phyloP scores from a whole-genome alignment of 345 rosid species.

The Anacardium occidentale region DNA sequence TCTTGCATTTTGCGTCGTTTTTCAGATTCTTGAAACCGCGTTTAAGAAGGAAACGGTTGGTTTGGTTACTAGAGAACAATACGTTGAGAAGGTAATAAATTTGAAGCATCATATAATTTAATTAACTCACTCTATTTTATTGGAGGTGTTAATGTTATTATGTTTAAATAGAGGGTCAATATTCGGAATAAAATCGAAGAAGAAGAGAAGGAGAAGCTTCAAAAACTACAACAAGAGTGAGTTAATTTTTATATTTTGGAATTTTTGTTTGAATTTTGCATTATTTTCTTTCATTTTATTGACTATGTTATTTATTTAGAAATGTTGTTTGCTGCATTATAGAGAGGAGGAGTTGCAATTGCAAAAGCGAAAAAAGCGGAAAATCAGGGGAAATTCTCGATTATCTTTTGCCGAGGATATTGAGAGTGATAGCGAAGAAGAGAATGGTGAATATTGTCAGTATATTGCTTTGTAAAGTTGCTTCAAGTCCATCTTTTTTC shows the following conservation, averaged over 20 bases:
- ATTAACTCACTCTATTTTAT: neutral
- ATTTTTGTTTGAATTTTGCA: neutral
- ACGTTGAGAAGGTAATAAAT: constrained; percentile 86
- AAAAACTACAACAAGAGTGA: constrained; percentile 88
- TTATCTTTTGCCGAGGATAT: constrained; percentile 85
- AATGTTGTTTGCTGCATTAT: constrained; percentile 6
- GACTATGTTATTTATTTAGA: neutral
- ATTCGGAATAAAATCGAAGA: constrained; percentile 90
- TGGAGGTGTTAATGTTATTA: neutral
- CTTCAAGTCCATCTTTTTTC: too few relatives aligned
- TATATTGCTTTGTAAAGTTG: constrained; percentile 3
- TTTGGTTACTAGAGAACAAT: constrained; percentile 93
- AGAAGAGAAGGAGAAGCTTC: constrained; percentile 97
- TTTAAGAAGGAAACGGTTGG: constrained; percentile 99
- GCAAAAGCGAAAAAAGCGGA: constrained; percentile 88
- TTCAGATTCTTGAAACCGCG: constrained; percentile 90
- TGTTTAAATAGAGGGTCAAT: constrained; percentile 69
- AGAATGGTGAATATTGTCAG: constrained; percentile 43
- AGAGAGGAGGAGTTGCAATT: constrained; percentile 93
- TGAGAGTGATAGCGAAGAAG: constrained; percentile 83
- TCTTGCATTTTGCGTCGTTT: neutral
- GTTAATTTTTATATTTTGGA: constrained; percentile 17
- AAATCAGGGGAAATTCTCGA: constrained; percentile 69
- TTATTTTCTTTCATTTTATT: neutral
- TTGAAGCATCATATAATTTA: too few relatives aligned